A percentile compares a stretch with the other conserved stretches of the same genome.
Evolutionary conservation across 1,139 yeast species (phyloP).

Genomic region (Hemisphaericaspora xylofermentans): DNA sequence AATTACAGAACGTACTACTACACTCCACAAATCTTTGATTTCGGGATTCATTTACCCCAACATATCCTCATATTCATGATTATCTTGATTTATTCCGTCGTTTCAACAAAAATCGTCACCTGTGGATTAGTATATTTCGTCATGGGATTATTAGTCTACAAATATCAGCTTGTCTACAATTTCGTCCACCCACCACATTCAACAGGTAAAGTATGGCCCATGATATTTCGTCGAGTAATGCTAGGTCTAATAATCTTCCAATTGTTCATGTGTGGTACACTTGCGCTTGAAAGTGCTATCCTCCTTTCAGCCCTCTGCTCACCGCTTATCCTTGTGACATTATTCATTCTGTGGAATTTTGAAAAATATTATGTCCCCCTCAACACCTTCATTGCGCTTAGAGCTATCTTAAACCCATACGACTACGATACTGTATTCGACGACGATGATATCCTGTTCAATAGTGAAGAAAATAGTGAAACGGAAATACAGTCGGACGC

Average conservation of each 20-base stretch:
- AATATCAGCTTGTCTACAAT: conserved; percentile 63
- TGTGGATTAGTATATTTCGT: conserved; percentile 62
- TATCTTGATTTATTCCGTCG: conserved; percentile 62
- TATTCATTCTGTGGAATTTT: conserved; percentile 52
- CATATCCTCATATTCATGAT: conserved; percentile 63
- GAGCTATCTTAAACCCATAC: conserved; percentile 53
- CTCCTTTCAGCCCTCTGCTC: conserved; percentile 49
- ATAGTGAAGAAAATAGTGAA: conserved; percentile 6
- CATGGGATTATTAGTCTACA: conserved; percentile 63
- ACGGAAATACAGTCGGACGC: conserved; percentile 1
- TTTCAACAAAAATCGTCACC: conserved; percentile 62
- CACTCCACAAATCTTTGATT: conserved; percentile 65
- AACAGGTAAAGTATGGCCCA: conserved; percentile 72
- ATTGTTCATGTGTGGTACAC: conserved; percentile 66
- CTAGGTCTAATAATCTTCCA: conserved; percentile 61
- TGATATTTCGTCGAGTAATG: conserved; percentile 61
- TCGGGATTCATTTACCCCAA: conserved; percentile 66
- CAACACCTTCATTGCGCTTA: conserved; percentile 58
- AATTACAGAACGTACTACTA: conserved; percentile 61
- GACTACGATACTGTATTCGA: conserved; percentile 45
- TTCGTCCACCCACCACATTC: conserved; percentile 73
- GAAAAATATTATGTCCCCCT: conserved; percentile 61
- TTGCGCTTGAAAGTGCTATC: conserved; percentile 63
- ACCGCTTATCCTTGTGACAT: conserved; percentile 53
- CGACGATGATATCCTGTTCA: conserved; percentile 25